Evolutionary conservation across 176 grass and related monocot genomes (phyloP), one percentile per base, ranked within the genome.

Genomic region (Bolboschoenus planiculmis): DNA sequence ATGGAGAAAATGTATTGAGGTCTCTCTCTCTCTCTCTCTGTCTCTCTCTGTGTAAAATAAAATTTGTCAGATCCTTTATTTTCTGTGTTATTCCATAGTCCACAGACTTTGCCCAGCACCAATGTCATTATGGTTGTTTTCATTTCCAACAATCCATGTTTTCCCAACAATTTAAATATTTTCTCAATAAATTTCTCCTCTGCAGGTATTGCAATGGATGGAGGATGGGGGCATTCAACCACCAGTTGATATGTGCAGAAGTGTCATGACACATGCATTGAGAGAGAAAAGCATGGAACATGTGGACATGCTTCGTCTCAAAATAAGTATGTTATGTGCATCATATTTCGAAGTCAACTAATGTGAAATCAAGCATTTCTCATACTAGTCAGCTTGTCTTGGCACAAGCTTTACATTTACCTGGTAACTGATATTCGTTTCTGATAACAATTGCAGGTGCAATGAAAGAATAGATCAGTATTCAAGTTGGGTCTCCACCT

Each of bases 1-100:
- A 91, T 97, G 95, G 95, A 92, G 92, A 85, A 97, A 91, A 78
- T 97, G 87, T 78, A 81, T 97, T 73, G 95, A 97, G 95, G 95
- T 89, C 23, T 47, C 23, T 29, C 40, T 48, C 4, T 75, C 33
- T 66, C 33, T 50, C 16, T 14, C 40, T 30, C n/a, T 15, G 14
- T 18, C 14, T 34, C n/a, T n/a, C 34, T n/a, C 36, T 9, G 2
- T 24, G 3, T n/a, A 11, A 53, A 31, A 2, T 30, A 63, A 31
- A 31, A 30, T 42, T n/a, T 44, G 66, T 81, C 44, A 0, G 42
- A 51, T 27, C 24, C 20, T 40, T 82, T 86, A 21, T 42, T 36
- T 87, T 43, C 30, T 50, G 18, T 84, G 35, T 31, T 84, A 36
- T 83, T 55, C 58, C 62, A 7, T 80, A 10, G 7, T 73, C 31